Evolutionary conservation across 176 grass and related monocot genomes (phyloP).

Genomic region (Urochloa ruziziensis): DNA sequence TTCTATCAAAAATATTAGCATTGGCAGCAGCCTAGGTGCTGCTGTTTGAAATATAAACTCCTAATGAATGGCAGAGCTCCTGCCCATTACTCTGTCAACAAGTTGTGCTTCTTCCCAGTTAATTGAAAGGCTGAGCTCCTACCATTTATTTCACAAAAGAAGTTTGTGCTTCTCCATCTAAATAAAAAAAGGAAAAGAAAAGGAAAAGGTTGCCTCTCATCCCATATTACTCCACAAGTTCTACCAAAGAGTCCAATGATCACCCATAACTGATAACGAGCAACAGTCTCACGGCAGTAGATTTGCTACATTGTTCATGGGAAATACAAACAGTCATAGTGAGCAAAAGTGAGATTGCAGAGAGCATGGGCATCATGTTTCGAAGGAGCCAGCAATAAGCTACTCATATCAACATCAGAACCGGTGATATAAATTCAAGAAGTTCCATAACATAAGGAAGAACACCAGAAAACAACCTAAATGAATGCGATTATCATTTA

Average conservation of each 20-base stretch:
- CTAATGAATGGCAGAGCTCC: background rate
- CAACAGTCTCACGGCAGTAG: background rate
- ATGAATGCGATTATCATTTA: background rate
- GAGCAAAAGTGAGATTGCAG: background rate
- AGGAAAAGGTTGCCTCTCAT: background rate
- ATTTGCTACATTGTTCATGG: background rate
- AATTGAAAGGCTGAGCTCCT: background rate
- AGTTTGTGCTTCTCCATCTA: background rate
- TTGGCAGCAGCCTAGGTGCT: background rate
- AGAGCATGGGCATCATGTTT: background rate
- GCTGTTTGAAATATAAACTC: background rate
- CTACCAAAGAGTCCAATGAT: background rate
- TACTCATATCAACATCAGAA: background rate
- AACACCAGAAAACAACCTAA: background rate
- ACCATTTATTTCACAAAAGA: background rate
- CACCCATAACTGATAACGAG: background rate
- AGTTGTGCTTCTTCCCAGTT: background rate
- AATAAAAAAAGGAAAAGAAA: background rate
- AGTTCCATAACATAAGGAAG: background rate
- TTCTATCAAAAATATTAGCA: slow-evolving; percentile 6
- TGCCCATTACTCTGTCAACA: background rate
- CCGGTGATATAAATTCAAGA: background rate
- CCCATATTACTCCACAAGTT: background rate
- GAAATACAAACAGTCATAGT: background rate
- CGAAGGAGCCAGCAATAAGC: background rate